A percentile compares a stretch with the other conserved stretches of the same genome.
Evolutionary conservation across 2,329 filamentous ascomycete genomes (phyloP).

Genomic region (Aureobasidium namibiae): DNA sequence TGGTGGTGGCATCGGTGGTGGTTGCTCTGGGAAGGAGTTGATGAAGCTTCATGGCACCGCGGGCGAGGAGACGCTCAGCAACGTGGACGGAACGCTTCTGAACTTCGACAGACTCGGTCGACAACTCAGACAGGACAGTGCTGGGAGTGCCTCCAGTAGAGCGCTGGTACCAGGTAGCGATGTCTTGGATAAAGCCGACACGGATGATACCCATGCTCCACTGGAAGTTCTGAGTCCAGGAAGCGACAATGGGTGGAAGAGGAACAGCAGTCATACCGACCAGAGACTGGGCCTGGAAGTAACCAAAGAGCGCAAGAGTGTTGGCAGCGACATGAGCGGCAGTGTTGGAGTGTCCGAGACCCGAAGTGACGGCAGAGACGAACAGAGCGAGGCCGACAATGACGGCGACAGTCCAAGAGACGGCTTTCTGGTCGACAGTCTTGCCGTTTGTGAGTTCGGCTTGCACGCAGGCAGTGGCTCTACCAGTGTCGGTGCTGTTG

Average conservation of each 20-base stretch:
- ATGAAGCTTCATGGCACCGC: constrained; percentile 36
- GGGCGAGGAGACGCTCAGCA: constrained; percentile 42
- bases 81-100: constrained; percentile 54
- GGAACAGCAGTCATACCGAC: constrained; percentile 74
- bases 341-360: constrained; percentile 85
- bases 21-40: constrained; percentile 39
- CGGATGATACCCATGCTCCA: constrained; percentile 97
- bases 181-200: constrained; percentile 75
- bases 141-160: constrained; percentile 81
- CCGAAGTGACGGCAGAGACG: constrained; percentile 81
- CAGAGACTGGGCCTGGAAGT: constrained; percentile 91
- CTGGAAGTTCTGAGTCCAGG: constrained; percentile 96
- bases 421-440: constrained; percentile 79
- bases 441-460: constrained; percentile 83
- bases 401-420: constrained; percentile 83
- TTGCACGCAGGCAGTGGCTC: constrained; percentile 75
- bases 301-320: constrained; percentile 85
- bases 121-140: constrained; percentile 65
- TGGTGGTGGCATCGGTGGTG: constrained; percentile 21
- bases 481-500: constrained; percentile 56
- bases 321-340: constrained; percentile 92
- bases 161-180: constrained; percentile 93
- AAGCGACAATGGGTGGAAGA: constrained; percentile 77
- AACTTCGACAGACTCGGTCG: constrained; percentile 72
- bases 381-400: constrained; percentile 77